Conservation (phyloP, 257 asterid species). For the Nicotiana paniculata region DNA sequence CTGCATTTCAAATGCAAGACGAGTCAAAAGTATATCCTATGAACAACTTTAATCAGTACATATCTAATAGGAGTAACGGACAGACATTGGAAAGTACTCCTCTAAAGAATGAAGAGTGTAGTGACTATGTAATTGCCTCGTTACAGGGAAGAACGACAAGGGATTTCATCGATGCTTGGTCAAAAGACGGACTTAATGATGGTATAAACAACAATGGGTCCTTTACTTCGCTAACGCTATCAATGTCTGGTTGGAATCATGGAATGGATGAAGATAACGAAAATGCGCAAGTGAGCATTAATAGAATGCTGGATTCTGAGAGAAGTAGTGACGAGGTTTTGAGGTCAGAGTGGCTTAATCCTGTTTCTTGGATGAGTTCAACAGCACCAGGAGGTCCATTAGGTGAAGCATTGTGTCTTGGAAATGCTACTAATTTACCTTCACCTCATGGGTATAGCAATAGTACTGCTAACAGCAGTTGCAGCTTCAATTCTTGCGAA, state of each 20-base stretch:
- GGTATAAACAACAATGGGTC: conserved; percentile 1
- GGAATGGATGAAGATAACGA: conserved; percentile 20
- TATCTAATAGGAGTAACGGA: neutral
- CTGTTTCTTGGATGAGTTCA: conserved; percentile 37
- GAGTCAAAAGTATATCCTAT: conserved; percentile 9
- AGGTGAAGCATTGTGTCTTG: conserved; percentile 67
- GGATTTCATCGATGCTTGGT: conserved; percentile 46
- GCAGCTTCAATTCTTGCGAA: conserved; percentile 31
- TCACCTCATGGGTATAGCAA: conserved; percentile 37
- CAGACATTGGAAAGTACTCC: neutral
- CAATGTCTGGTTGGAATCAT: conserved; percentile 34
- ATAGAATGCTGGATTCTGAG: conserved; percentile 16
- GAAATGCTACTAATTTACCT: conserved; percentile 23
- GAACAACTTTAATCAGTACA: conserved; percentile 20
- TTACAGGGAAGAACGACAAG: conserved; percentile 25
- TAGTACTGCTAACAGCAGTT: conserved; percentile 28
- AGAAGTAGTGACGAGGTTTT: conserved; percentile 6
- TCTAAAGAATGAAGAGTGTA: neutral
- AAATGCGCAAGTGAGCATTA: conserved; percentile 9
- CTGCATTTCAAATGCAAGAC: conserved; percentile 16
- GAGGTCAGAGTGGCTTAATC: conserved; percentile 17
- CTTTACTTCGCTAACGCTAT: conserved; percentile 39
- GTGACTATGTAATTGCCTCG: conserved; percentile 1
- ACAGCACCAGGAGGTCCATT: conserved; percentile 62
- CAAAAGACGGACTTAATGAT: conserved; percentile 17